phyloP scores from a whole-genome alignment of 345 rosid species.

The Erodium maritimum region DNA sequence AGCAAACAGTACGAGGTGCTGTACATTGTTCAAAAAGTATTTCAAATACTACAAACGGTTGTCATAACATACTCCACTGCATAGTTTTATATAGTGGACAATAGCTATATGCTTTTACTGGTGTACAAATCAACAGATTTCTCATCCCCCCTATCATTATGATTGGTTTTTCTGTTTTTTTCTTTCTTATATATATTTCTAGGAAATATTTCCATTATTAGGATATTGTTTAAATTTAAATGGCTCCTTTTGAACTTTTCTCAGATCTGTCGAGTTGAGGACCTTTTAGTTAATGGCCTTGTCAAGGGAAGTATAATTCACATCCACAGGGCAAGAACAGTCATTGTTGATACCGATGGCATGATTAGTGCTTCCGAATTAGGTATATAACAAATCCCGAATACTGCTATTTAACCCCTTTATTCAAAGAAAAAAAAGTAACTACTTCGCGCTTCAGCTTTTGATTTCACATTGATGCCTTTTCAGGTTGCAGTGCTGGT shows the following conservation, averaged over 20 bases:
- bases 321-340: conserved; percentile 80
- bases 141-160: neutral
- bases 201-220: no score
- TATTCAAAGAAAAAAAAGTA: conserved; percentile 2
- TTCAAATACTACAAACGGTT: neutral
- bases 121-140: neutral
- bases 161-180: neutral
- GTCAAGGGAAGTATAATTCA: conserved; percentile 88
- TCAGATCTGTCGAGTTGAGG: conserved; percentile 95
- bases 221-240: neutral
- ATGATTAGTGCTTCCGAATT: conserved; percentile 72
- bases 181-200: no score
- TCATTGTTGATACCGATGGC: conserved; percentile 57
- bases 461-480: conserved; percentile 8
- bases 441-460: conserved; percentile 6
- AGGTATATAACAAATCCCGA: conserved; percentile 47
- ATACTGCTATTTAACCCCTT: conserved; percentile 7
- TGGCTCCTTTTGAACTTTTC: conserved; percentile 8
- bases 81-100: neutral
- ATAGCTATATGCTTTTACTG: neutral
- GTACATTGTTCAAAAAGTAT: neutral
- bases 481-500: conserved; percentile 84
- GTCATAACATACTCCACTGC: neutral
- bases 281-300: conserved; percentile 74
- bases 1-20: neutral